phyloP scores from a whole-genome alignment of 192 early-diverging fungal species.

The Piromyces sp. region DNA sequence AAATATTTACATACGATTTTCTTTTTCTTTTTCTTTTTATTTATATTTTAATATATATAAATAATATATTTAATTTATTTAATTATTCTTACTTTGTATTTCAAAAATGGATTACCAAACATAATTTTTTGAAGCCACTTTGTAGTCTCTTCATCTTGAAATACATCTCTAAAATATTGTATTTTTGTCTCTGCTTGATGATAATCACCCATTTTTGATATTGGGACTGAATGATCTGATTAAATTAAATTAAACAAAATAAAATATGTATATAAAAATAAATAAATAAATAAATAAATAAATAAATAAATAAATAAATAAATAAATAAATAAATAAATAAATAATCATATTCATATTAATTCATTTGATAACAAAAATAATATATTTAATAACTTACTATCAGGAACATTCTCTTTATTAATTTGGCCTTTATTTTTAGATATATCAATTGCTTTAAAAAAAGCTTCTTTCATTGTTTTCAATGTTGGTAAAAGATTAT shows the following conservation, averaged over 20 bases:
- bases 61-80: too few species aligned
- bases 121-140: neutral
- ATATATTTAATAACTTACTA: neutral
- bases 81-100: neutral
- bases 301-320: too few species aligned
- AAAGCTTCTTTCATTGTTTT: neutral
- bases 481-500: neutral
- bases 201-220: neutral
- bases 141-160: neutral
- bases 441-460: neutral
- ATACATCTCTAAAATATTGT: neutral
- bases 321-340: too few species aligned
- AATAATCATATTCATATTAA: too few species aligned
- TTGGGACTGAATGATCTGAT: neutral
- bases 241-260: neutral
- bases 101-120: neutral
- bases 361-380: too few species aligned
- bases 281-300: too few species aligned
- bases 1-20: too few species aligned
- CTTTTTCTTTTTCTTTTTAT: too few species aligned
- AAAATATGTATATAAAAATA: too few species aligned
- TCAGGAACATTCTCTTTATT: neutral
- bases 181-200: neutral
- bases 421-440: neutral
- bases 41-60: too few species aligned